Evolutionary conservation across 129 eudicot species (phyloP), one percentile per base, ranked within the genome.

Genomic region (Lactuca sativa): DNA sequence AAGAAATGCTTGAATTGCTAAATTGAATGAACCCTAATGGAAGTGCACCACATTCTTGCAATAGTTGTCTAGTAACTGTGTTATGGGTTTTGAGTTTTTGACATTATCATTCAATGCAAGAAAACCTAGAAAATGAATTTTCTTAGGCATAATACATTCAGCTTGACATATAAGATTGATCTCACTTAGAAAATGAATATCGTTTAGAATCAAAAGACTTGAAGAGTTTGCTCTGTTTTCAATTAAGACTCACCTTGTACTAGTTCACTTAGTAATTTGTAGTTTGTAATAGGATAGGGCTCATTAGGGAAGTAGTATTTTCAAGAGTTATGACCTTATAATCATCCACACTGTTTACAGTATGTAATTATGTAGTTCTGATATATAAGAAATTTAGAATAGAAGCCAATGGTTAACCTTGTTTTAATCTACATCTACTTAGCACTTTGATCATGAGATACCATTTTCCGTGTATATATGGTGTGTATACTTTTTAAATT

Each of bases 311-410:
- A 4, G 44, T 38, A 38, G 6, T 38, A 8, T 38, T 38, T 38
- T 38, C 1, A 72, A 72, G 37, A 54, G 38, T 17, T 9, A 43
- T 33, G 72, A 56, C 37, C 12, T 59, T 40, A 40, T 5, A 40
- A 7, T 25, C 30, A 7, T 7, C 4, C 59, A 30, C 31, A 66
- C 47, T 66, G 56, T 48, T 58, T 13, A 58, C 4, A 12, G 14
- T 59, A 36, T 67, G 40, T 34, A 14, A 17, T 67, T 67, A 54
- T 63, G 37, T 37, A 33, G 67, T 66, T 60, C 41, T 68, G 69
- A 14, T 62, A 52, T 15, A 66, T 49, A 67, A 51, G 30, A 25
- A 25, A 25, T 25, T 25, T 25, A 25, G 30, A 25, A 25, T 25
- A 25, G 11, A 18, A 49, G 34, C 69, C 58, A 60, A 60, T 5